These are phyloP conservation scores for Amanita jacksonii DNA, from an alignment of 768 basidiomycete genomes.

Conservation along the genomic window DNA sequence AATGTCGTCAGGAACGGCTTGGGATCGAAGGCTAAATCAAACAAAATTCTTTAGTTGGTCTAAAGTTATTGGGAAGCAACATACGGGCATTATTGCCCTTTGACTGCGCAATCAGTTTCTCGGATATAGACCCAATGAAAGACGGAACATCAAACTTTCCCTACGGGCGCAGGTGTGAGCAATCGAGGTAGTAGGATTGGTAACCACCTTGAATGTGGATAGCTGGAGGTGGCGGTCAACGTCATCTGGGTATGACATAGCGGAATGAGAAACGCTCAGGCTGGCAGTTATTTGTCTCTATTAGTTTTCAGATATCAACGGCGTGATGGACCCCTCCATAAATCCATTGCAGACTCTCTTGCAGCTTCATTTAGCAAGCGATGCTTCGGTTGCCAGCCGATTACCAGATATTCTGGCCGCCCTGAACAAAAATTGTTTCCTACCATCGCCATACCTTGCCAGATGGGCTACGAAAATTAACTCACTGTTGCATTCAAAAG, in stretches of 20 bases:
- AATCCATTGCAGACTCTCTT: conserved; percentile 56
- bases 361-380: conserved; percentile 65
- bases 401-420: conserved; percentile 48
- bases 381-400: conserved; percentile 47
- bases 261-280: too few species aligned
- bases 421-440: conserved; percentile 43
- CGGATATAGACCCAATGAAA: conserved; percentile 77
- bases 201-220: conserved; percentile 43
- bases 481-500: conserved; percentile 69
- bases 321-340: conserved; percentile 29
- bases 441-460: conserved; percentile 53
- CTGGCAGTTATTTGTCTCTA: conserved; percentile 11
- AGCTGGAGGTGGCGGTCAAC: conserved; percentile 45
- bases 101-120: conserved; percentile 80
- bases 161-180: conserved; percentile 17
- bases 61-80: conserved; percentile 11
- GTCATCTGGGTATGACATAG: conserved; percentile 8
- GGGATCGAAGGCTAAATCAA: conserved; percentile 74
- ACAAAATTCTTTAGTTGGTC: conserved; percentile 3
- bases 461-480: conserved; percentile 74
- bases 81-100: conserved; percentile 75
- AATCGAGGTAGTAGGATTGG: background rate
- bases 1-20: conserved; percentile 90
- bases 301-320: conserved; percentile 13
- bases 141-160: conserved; percentile 90